These are phyloP conservation scores for Collybia sp. DNA, from an alignment of 768 basidiomycete species.

Conservation along the genomic window DNA sequence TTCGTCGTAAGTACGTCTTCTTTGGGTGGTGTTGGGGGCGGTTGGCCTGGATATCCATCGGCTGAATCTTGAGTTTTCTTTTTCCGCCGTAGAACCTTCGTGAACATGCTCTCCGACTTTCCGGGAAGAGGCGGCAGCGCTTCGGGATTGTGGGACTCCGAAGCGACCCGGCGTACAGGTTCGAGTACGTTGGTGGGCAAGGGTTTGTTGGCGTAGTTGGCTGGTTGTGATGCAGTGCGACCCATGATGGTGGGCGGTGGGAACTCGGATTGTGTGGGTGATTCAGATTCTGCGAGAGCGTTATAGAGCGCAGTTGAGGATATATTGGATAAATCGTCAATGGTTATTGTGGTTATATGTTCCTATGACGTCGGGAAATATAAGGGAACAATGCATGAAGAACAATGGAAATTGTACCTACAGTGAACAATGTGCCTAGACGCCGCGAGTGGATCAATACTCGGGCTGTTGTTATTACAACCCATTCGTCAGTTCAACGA, in stretches of 20 bases:
- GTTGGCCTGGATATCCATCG: constrained; percentile 16
- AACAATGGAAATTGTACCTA: constrained; percentile 19
- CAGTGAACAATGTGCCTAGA: constrained; percentile 41
- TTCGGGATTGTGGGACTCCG: constrained; percentile 25
- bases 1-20: constrained; percentile 23
- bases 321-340: constrained; percentile 39
- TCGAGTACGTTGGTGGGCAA: constrained; percentile 11
- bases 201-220: neutral
- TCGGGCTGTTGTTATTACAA: constrained; percentile 27
- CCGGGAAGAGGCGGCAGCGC: constrained; percentile 11
- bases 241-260: constrained; percentile 8
- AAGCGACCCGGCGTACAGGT: constrained; percentile 25
- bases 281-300: constrained; percentile 23
- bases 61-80: constrained; percentile 24
- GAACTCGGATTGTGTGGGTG: constrained; percentile 11
- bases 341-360: constrained; percentile 40
- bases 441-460: constrained; percentile 44
- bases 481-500: constrained; percentile 5
- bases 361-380: constrained; percentile 26
- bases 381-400: constrained; percentile 9
- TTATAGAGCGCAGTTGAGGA: constrained; percentile 33
- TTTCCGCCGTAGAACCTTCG: constrained; percentile 34
- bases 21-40: constrained; percentile 44
- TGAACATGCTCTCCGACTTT: constrained; percentile 25
- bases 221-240: constrained; percentile 6